Percentiles rank a stretch among this genome's conserved stretches.
Conservation (phyloP, 345 rosid species). For the Cochlearia excelsa region DNA sequence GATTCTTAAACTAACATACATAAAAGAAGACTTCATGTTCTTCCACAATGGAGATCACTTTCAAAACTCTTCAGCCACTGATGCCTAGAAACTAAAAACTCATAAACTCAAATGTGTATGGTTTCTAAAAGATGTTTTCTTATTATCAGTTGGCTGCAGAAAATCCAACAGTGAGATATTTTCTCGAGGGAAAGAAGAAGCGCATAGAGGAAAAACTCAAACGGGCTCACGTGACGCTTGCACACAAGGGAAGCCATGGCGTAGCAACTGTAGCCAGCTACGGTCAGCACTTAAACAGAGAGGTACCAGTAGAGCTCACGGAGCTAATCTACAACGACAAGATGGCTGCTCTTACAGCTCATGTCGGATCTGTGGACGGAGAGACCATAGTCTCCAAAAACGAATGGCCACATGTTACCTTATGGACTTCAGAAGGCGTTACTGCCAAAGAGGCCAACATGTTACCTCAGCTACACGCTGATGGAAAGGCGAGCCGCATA, state of each 20-base stretch:
- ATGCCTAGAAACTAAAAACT: slow-evolving; percentile 5
- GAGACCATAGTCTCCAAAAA: slow-evolving; percentile 62
- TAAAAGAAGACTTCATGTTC: slow-evolving; percentile 10
- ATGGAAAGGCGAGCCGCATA: slow-evolving; percentile 67
- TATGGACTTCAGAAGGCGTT: slow-evolving; percentile 80
- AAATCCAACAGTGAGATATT: slow-evolving; percentile 46
- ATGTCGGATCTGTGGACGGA: slow-evolving; percentile 60
- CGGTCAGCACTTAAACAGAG: slow-evolving; percentile 44
- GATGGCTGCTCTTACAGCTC: slow-evolving; percentile 79
- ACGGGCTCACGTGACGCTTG: slow-evolving; percentile 79
- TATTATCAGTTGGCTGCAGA: slow-evolving; percentile 50
- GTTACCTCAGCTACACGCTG: slow-evolving; percentile 54
- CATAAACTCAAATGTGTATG: neutral
- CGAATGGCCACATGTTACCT: slow-evolving; percentile 84
- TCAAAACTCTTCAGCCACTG: neutral
- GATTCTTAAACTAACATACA: neutral
- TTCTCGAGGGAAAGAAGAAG: slow-evolving; percentile 52
- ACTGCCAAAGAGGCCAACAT: slow-evolving; percentile 70
- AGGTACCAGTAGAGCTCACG: slow-evolving; percentile 64
- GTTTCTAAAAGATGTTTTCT: neutral
- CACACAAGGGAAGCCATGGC: slow-evolving; percentile 92
- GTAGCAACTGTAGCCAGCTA: slow-evolving; percentile 74
- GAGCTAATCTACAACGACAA: slow-evolving; percentile 67
- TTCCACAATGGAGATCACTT: neutral
- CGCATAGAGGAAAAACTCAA: slow-evolving; percentile 44